These are phyloP conservation scores for Colletotrichum lindemuthianum DNA, from an alignment of 2,329 filamentous ascomycete genomes.

Conservation along the genomic window DNA sequence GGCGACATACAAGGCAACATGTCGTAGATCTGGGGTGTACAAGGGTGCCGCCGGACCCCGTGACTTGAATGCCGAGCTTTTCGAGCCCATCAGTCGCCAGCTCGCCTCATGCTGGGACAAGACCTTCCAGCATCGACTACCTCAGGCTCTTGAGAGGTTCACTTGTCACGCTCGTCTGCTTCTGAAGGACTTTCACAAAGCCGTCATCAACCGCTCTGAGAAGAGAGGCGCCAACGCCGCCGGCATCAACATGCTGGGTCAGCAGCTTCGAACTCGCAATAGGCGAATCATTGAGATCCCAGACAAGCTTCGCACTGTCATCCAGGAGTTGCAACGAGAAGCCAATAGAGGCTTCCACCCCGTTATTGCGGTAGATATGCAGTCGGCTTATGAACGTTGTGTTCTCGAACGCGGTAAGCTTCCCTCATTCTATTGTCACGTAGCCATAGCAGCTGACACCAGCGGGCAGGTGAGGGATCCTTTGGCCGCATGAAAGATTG, in stretches of 20 bases:
- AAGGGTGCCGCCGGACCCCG: slow-evolving; percentile 32
- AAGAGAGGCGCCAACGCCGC: slow-evolving; percentile 28
- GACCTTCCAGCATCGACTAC: slow-evolving; percentile 41
- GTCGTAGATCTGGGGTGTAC: slow-evolving; percentile 38
- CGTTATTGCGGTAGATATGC: slow-evolving; percentile 38
- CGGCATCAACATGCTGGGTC: slow-evolving; percentile 37
- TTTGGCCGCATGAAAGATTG: slow-evolving; percentile 41
- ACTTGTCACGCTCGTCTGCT: slow-evolving; percentile 12
- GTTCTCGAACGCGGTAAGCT: slow-evolving; percentile 22
- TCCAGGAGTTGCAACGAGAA: slow-evolving; percentile 39
- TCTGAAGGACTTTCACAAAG: slow-evolving; percentile 31
- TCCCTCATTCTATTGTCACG: background rate
- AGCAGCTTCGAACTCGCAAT: slow-evolving; percentile 38
- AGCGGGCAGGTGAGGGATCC: slow-evolving; percentile 35
- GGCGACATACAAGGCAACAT: slow-evolving; percentile 43
- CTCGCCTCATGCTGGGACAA: slow-evolving; percentile 41
- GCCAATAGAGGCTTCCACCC: slow-evolving; percentile 40
- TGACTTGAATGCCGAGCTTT: slow-evolving; percentile 43
- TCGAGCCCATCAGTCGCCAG: slow-evolving; percentile 37
- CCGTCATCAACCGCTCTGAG: slow-evolving; percentile 18
- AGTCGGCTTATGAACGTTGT: slow-evolving; percentile 37
- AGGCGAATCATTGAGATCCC: slow-evolving; percentile 34
- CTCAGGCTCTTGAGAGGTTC: slow-evolving; percentile 24
- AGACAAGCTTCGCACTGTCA: background rate
- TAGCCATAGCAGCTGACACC: background rate